phyloP scores from a whole-genome alignment of 1,139 yeast species.

The Debaryomycetaceae sp. region DNA sequence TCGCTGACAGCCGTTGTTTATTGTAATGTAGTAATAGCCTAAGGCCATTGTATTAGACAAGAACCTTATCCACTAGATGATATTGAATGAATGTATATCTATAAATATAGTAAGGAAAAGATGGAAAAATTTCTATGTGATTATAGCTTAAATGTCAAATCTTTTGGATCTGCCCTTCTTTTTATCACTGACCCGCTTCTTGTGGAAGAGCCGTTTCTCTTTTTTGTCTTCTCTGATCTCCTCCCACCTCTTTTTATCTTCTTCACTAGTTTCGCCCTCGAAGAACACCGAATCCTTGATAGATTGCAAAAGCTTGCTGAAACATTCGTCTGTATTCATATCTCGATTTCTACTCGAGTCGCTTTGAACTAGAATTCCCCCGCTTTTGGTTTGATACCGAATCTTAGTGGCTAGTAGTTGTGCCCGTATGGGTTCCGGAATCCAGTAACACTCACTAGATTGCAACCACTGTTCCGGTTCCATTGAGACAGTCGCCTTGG shows the following conservation, averaged over 20 bases:
- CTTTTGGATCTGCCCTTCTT: slow-evolving; percentile 47
- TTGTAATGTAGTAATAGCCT: too few species aligned
- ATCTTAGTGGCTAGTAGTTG: slow-evolving; percentile 41
- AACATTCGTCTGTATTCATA: slow-evolving; percentile 57
- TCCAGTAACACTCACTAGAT: slow-evolving; percentile 50
- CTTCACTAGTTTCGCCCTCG: slow-evolving; percentile 48
- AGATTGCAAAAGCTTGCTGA: slow-evolving; percentile 52
- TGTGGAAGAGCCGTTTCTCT: slow-evolving; percentile 47
- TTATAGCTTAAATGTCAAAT: slow-evolving; percentile 20
- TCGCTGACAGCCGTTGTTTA: too few species aligned
- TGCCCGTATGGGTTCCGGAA: slow-evolving; percentile 51
- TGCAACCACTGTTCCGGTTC: slow-evolving; percentile 44
- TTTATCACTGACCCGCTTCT: slow-evolving; percentile 53
- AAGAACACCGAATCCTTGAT: slow-evolving; percentile 47
- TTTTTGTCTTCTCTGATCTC: slow-evolving; percentile 42
- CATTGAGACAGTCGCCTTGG: slow-evolving; percentile 71
- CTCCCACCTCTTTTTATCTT: slow-evolving; percentile 55
- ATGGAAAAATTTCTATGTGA: not conserved
- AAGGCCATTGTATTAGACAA: not conserved
- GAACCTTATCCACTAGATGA: not conserved
- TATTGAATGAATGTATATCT: not conserved
- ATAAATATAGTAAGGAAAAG: not conserved
- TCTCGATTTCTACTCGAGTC: slow-evolving; percentile 61
- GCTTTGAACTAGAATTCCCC: slow-evolving; percentile 62
- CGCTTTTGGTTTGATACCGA: slow-evolving; percentile 53